Percentiles rank a stretch among this genome's conserved stretches.
phyloP scores from a whole-genome alignment of 192 early-diverging fungal genomes.

The Mortierella claussenii region DNA sequence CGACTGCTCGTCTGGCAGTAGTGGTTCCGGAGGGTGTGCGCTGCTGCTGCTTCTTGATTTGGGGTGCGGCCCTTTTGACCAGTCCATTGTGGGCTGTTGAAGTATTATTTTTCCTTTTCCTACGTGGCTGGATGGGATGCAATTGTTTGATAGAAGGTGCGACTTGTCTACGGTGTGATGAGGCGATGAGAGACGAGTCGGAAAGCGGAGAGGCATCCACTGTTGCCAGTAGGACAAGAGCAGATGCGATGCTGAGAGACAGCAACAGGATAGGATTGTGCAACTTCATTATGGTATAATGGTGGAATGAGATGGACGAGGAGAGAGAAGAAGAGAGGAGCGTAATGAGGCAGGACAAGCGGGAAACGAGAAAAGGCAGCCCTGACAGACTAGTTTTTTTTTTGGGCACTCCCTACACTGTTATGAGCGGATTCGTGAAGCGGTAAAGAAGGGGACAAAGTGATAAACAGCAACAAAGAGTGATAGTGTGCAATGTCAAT shows the following conservation, averaged over 20 bases:
- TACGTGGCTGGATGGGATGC: not conserved
- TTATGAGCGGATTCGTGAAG: not conserved
- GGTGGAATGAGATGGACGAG: not conserved
- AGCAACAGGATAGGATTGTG: slow-evolving; percentile 23
- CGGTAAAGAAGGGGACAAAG: not conserved
- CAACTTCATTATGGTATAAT: slow-evolving; percentile 20
- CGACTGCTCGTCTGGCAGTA: too few relatives aligned
- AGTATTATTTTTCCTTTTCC: not conserved
- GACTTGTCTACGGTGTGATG: not conserved
- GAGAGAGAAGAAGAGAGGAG: not conserved
- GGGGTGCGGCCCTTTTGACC: not conserved
- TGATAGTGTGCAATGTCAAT: not conserved
- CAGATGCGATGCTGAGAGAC: slow-evolving; percentile 22
- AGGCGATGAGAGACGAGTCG: not conserved
- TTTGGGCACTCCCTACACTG: not conserved
- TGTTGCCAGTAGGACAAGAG: slow-evolving; percentile 2
- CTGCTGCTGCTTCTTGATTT: not conserved
- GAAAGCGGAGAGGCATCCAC: not conserved
- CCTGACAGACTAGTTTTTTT: not conserved
- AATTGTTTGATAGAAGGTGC: not conserved
- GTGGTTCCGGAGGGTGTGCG: not conserved
- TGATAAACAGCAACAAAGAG: not conserved
- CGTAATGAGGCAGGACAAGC: not conserved
- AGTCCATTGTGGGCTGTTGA: not conserved
- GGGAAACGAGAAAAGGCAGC: not conserved